Conservation (phyloP, 1,284 basidiomycete genomes). For the Coniophora puteana region DNA sequence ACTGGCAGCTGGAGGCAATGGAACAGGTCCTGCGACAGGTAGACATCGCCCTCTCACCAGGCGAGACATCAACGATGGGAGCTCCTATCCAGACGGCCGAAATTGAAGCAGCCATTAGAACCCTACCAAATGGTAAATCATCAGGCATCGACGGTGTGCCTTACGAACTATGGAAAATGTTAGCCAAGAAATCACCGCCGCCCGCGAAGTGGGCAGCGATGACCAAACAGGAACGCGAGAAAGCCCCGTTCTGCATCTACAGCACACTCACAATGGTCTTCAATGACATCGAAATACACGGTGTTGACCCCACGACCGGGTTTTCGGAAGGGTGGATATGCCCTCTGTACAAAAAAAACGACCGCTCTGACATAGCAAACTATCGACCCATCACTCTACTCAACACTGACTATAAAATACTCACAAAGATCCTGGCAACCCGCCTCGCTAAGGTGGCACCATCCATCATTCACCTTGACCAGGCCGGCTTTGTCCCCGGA, state of each 20-base stretch:
- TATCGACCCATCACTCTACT: slow-evolving; percentile 16
- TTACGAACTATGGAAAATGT: slow-evolving; percentile 1
- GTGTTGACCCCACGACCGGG: not conserved
- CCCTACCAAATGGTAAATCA: not conserved
- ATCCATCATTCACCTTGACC: no score
- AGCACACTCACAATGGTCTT: no score
- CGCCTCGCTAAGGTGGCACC: slow-evolving; percentile 15
- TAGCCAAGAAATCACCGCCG: no score
- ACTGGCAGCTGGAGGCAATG: not conserved
- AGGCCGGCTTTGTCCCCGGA: no score
- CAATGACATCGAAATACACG: slow-evolving; percentile 14
- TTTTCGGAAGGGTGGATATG: slow-evolving; percentile 19
- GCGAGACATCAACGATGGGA: not conserved
- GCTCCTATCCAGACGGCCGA: not conserved
- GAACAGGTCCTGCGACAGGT: not conserved
- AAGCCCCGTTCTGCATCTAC: no score
- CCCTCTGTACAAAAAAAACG: slow-evolving; percentile 22
- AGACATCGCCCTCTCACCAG: not conserved
- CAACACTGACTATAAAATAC: slow-evolving; percentile 16
- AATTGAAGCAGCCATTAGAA: not conserved
- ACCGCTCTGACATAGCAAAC: no score
- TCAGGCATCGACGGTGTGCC: slow-evolving; percentile 2
- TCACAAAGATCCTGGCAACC: slow-evolving; percentile 12
- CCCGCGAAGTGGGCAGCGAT: no score
- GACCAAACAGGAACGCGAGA: no score